phyloP scores from a whole-genome alignment of 495 filamentous ascomycete genomes.

The Hypoxylon intermedium region DNA sequence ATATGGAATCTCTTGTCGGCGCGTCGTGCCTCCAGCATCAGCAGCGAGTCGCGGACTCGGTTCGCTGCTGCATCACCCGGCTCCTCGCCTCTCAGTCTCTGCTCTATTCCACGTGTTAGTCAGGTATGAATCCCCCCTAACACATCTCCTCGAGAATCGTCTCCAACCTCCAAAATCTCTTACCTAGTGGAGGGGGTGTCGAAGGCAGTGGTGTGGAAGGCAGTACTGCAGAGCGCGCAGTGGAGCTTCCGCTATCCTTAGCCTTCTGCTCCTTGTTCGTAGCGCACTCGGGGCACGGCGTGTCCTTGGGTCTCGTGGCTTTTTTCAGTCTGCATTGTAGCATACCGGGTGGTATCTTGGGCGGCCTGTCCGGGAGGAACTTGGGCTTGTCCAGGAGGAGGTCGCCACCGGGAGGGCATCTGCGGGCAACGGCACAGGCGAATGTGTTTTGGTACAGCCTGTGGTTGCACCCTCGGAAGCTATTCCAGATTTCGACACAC shows the following conservation, averaged over 20 bases:
- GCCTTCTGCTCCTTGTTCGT: not conserved
- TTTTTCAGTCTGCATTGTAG: slow-evolving; percentile 15
- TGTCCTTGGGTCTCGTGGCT: slow-evolving; percentile 24
- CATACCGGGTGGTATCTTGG: slow-evolving; percentile 19
- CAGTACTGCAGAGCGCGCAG: not conserved
- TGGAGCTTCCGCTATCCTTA: not conserved
- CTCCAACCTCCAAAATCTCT: not conserved
- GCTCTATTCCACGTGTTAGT: slow-evolving; percentile 16
- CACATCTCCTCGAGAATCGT: not conserved
- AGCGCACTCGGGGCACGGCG: slow-evolving; percentile 22
- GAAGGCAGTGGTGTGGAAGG: not conserved
- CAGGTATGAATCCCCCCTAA: not conserved
- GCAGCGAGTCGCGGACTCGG: slow-evolving; percentile 18
- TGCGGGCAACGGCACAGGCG: slow-evolving; percentile 13
- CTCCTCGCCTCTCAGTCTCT: slow-evolving; percentile 3
- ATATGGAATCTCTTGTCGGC: not conserved
- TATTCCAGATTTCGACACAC: slow-evolving; percentile 36
- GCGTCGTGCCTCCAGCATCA: slow-evolving; percentile 13
- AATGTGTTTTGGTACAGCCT: slow-evolving; percentile 40
- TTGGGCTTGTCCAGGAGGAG: slow-evolving; percentile 20
- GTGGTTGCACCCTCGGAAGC: slow-evolving; percentile 31
- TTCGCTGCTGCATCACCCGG: slow-evolving; percentile 5
- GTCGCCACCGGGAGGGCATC: slow-evolving; percentile 13
- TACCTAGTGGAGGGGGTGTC: too few relatives aligned
- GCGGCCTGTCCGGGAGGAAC: slow-evolving; percentile 23